Percentiles rank a stretch among this genome's conserved stretches.
These are phyloP conservation scores for Millerago galiae DNA, from an alignment of 805 yeast genomes.

Conservation along the genomic window DNA sequence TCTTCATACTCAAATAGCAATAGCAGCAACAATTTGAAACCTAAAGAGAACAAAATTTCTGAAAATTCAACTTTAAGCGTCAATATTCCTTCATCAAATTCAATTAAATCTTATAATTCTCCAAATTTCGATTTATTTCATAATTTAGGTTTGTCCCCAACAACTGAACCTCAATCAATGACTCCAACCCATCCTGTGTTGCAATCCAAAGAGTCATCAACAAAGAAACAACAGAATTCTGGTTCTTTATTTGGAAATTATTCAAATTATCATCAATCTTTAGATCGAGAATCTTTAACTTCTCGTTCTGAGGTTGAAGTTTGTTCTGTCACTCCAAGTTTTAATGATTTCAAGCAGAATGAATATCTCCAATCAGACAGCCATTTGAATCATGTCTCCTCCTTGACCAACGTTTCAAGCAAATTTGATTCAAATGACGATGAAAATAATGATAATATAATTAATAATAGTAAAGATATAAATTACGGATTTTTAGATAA, in stretches of 20 bases:
- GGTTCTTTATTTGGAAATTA: slow-evolving; percentile 7
- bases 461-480: background rate
- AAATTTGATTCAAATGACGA: background rate
- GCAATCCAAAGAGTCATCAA: background rate
- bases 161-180: slow-evolving; percentile 6
- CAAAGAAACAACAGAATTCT: background rate
- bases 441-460: background rate
- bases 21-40: background rate
- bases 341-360: slow-evolving; percentile 29
- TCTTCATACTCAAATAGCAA: slow-evolving; percentile 5
- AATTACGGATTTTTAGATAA: slow-evolving; percentile 4
- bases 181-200: slow-evolving; percentile 2
- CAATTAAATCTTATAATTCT: background rate
- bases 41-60: background rate
- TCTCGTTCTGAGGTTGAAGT: slow-evolving; percentile 27
- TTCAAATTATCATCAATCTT: slow-evolving; percentile 1
- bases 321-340: slow-evolving; percentile 33
- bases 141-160: slow-evolving; percentile 6
- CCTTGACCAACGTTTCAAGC: too few species aligned
- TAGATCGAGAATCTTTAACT: slow-evolving; percentile 4
- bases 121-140: slow-evolving; percentile 5
- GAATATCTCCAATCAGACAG: background rate
- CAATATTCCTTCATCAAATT: background rate
- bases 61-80: background rate
- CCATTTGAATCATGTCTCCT: background rate